Evolutionary conservation across 2,329 filamentous ascomycete genomes (phyloP), one percentile per base, ranked within the genome.

Genomic region (Pyrenochaeta sp.): DNA sequence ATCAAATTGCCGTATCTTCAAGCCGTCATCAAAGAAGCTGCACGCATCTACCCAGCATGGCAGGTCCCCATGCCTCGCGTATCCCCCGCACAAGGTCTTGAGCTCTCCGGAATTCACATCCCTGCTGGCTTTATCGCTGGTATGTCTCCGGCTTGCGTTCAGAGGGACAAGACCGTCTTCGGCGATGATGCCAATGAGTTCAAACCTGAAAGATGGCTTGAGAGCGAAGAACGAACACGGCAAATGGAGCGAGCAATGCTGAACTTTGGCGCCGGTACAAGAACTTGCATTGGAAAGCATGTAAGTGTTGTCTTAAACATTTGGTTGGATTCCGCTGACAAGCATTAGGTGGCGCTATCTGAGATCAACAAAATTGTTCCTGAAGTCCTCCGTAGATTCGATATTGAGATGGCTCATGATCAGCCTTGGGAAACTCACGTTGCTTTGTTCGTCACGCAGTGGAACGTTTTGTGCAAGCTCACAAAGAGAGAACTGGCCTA

Each of bases 11-110:
- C 83, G 0, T 93, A 92, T 65, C 80, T 93, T 2, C 85, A 89
- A 59, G 88, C 88, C 2, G 85, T 84, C 40, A 81, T 93, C 58
- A 88, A 91, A 63, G 89, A 94, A 68, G 81, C 85, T 4, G 88
- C 91, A 71, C 82, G 88, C 6, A 66, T 90, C 57, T 87, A 90
- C 65, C 88, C 88, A 0, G 85, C 88, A 0, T 80, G 85, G 0
- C 88, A 87, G 0, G 74, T 90, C 7, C 83, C 85, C 0, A 74
- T 91, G 30, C 88, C 91, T 68, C 81, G 89, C 40, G 76, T 91
- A 32, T 85, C 89, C 0, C 89, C 89, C 0, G 68, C 76, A 0
- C 74, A 79, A 14, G 87, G 87, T 4, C 74, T 79, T 5, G 81
- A 83, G 26, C 83, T 90, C 37, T 78, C 79, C 1, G 86, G 85